Evolutionary conservation across 495 filamentous ascomycete species (phyloP), one percentile per base, ranked within the genome.

Genomic region (Tetracladium marchalianum): DNA sequence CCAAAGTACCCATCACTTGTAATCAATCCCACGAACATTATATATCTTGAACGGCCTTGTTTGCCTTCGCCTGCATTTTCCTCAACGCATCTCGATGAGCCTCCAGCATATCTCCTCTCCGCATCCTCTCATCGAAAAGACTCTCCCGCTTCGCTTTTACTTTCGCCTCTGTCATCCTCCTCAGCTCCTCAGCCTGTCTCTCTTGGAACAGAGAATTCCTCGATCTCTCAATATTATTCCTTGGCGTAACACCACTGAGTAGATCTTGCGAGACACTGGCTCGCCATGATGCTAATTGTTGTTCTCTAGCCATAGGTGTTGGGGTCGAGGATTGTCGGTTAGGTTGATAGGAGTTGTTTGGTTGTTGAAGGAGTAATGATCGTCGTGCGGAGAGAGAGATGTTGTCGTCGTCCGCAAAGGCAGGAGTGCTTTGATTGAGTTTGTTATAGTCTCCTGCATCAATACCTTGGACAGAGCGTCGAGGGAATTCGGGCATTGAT

Each of bases 11-110:
- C 22, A 27, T 27, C 7, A 27, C 3, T 7, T 7, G 22, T 27
- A 3, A 27, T 27, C 3, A 3, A 27, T 27, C 3, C 22, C 22
- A 3, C 3, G 22, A 27, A 27, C 3, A 27, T 27, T 7, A 27
- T 27, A 27, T 7, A 27, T 27, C 6, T 45, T 27, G 42, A 22
- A 37, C 49, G 35, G 45, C 52, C 43, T 69, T 68, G 57, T 80
- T 85, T 2, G 82, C 84, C 15, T 68, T 68, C 16, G 78, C 75
- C 66, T 95, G 90, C 82, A 97, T 83, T 60, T 72, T 77, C 53
- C 86, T 69, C 75, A 97, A 73, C 0, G 85, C 87, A 47, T 90
- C 80, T 42, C 82, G 70, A 62, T 97, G 90, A 35, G 81, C 69
- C 36, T 86, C 84, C 32, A 82, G 67, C 72, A 94, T 79, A 51